Conservation (phyloP, 345 rosid species). For the Garcia nutans region DNA sequence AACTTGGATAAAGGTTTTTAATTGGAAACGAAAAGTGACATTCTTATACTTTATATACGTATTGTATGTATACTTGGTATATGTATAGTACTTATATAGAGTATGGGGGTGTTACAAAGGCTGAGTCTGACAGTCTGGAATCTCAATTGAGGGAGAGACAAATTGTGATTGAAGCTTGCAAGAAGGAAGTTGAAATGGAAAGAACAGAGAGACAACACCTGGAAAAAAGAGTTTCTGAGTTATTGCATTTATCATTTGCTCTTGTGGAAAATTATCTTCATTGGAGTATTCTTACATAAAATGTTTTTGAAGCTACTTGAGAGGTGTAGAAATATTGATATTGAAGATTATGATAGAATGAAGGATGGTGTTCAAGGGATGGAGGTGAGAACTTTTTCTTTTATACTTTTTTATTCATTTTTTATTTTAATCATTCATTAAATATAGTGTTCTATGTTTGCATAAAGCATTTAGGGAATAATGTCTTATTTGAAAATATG, state of each 20-base stretch:
- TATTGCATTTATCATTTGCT: slow-evolving; percentile 27
- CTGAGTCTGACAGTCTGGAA: slow-evolving; percentile 50
- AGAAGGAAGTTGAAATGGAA: slow-evolving; percentile 68
- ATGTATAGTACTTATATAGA: too few relatives aligned
- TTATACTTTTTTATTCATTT: too few relatives aligned
- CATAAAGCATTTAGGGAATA: too few relatives aligned
- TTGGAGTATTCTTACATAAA: slow-evolving; percentile 21
- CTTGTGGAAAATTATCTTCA: slow-evolving; percentile 1
- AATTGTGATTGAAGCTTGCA: slow-evolving; percentile 62
- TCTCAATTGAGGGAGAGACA: slow-evolving; percentile 55
- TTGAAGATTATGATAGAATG: slow-evolving; percentile 70
- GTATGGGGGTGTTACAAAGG: too few relatives aligned
- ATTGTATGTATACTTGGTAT: too few relatives aligned
- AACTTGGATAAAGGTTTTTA: too few relatives aligned
- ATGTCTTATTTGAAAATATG: too few relatives aligned
- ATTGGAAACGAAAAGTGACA: too few relatives aligned
- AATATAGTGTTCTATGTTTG: too few relatives aligned
- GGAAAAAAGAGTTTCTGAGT: slow-evolving; percentile 76
- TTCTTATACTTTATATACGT: too few relatives aligned
- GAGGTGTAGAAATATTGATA: slow-evolving; percentile 60
- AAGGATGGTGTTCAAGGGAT: slow-evolving; percentile 58
- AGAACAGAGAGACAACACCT: slow-evolving; percentile 55
- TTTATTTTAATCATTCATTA: too few relatives aligned
- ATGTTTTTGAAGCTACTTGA: slow-evolving; percentile 58
- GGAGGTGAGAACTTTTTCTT: slow-evolving; percentile 44